Conservation (phyloP, 2,329 filamentous ascomycete genomes). For the Hypoxylon sp. region DNA sequence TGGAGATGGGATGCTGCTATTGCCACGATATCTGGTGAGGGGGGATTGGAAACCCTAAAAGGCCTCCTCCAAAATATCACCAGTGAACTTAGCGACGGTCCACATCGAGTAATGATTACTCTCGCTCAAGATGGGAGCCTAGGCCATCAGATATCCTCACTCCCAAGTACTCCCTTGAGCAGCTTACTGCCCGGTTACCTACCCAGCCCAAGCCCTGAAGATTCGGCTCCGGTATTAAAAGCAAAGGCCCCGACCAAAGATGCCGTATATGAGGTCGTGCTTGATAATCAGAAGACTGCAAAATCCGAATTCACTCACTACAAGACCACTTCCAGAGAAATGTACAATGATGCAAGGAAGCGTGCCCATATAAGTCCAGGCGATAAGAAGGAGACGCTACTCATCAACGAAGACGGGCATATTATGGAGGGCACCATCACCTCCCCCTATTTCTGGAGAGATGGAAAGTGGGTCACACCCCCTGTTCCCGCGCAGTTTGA, state of each 20-base stretch:
- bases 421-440: slow-evolving; percentile 90
- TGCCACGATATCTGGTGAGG: slow-evolving; percentile 57
- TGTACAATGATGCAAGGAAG: slow-evolving; percentile 77
- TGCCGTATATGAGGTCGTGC: slow-evolving; percentile 57
- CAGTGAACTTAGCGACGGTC: slow-evolving; percentile 47
- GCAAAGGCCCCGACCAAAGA: slow-evolving; percentile 41
- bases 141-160: slow-evolving; percentile 54
- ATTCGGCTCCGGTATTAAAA: slow-evolving; percentile 25
- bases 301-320: slow-evolving; percentile 78
- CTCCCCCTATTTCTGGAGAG: slow-evolving; percentile 83
- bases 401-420: slow-evolving; percentile 72
- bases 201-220: slow-evolving; percentile 56
- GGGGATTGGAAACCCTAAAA: slow-evolving; percentile 59
- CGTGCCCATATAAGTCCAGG: slow-evolving; percentile 66
- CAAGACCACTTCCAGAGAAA: slow-evolving; percentile 82
- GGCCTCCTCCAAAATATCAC: slow-evolving; percentile 52
- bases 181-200: slow-evolving; percentile 70
- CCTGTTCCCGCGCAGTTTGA: slow-evolving; percentile 62
- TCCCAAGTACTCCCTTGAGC: slow-evolving; percentile 34
- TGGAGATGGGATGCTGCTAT: slow-evolving; percentile 66
- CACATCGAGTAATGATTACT: slow-evolving; percentile 66
- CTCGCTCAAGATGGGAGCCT: slow-evolving; percentile 64
- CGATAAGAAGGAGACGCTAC: slow-evolving; percentile 76
- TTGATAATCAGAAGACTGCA: slow-evolving; percentile 58
- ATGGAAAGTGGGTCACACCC: slow-evolving; percentile 83